A percentile compares a stretch with the other conserved stretches of the same genome.
Conservation (phyloP, 2,329 filamentous ascomycete species). For the Lojkania enalia region DNA sequence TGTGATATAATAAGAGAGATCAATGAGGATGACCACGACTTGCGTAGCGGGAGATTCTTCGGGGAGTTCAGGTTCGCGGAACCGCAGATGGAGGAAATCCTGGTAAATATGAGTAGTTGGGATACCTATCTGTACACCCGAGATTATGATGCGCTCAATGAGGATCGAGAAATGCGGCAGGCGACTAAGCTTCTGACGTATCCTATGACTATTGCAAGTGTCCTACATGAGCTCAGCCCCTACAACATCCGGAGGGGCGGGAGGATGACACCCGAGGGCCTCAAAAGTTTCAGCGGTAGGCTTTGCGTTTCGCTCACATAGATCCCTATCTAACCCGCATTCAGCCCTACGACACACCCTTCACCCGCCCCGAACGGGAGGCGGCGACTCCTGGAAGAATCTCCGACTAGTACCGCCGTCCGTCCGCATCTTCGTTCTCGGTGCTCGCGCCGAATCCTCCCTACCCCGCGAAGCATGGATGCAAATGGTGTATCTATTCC, state of each 20-base stretch:
- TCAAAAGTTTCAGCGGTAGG: constrained; percentile 91
- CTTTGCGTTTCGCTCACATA: constrained; percentile 20
- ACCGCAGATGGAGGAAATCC: constrained; percentile 85
- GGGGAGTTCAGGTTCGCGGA: constrained; percentile 92
- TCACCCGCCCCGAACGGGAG: constrained; percentile 81
- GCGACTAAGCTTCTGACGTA: constrained; percentile 93
- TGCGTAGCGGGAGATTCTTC: constrained; percentile 88
- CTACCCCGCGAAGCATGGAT: constrained; percentile 92
- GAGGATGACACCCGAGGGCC: constrained; percentile 79
- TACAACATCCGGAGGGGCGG: constrained; percentile 78
- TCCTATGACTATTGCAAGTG: constrained; percentile 85
- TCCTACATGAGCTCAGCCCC: constrained; percentile 91
- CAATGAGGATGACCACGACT: constrained; percentile 97
- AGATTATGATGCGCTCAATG: constrained; percentile 87
- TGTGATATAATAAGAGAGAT: constrained; percentile 90
- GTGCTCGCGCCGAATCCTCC: constrained; percentile 95
- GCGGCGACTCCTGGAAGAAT: constrained; percentile 73
- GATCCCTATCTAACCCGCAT: constrained; percentile 14
- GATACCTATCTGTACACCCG: constrained; percentile 94
- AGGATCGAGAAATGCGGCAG: constrained; percentile 87
- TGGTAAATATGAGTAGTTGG: constrained; percentile 98
- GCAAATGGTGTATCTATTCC: constrained; percentile 92
- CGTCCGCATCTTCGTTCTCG: constrained; percentile 88
- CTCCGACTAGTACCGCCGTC: constrained; percentile 83
- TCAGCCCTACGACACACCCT: constrained; percentile 88